Conservation (phyloP, 1,284 basidiomycete genomes). For the Malassezia arunalokei region DNA sequence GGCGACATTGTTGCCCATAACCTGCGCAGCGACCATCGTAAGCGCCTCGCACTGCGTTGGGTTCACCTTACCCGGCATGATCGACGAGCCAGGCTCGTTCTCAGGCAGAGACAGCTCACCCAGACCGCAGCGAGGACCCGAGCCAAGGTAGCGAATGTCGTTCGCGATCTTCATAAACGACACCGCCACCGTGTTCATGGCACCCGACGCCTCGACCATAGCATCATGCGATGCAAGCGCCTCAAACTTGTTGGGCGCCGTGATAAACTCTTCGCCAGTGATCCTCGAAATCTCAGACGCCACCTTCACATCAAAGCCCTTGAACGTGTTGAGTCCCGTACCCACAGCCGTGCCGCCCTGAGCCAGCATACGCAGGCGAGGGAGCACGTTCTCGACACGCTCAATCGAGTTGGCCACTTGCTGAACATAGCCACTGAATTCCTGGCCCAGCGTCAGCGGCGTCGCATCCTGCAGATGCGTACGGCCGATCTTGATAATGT, state of each 20-base stretch:
- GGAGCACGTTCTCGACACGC: slow-evolving; percentile 68
- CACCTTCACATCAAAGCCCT: slow-evolving; percentile 89
- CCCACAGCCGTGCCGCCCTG: slow-evolving; percentile 98
- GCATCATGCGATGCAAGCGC: slow-evolving; percentile 94
- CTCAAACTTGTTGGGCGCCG: slow-evolving; percentile 99
- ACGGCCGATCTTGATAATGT: slow-evolving; percentile 90
- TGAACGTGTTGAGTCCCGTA: slow-evolving; percentile 86
- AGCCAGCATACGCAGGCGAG: slow-evolving; percentile 76
- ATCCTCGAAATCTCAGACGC: slow-evolving; percentile 83
- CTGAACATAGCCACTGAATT: slow-evolving; percentile 95
- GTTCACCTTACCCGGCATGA: slow-evolving; percentile 99
- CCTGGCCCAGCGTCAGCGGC: slow-evolving; percentile 91
- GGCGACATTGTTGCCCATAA: slow-evolving; percentile 92
- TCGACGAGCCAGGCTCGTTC: slow-evolving; percentile 97
- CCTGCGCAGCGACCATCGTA: slow-evolving; percentile 97
- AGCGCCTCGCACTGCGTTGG: slow-evolving; percentile 94
- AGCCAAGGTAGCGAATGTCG: slow-evolving; percentile 94
- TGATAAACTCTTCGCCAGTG: slow-evolving; percentile 80
- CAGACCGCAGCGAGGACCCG: slow-evolving; percentile 91
- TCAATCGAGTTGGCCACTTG: slow-evolving; percentile 84
- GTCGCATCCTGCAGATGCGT: slow-evolving; percentile 96
- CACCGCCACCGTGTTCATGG: slow-evolving; percentile 83
- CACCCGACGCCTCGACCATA: slow-evolving; percentile 89
- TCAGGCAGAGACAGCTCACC: slow-evolving; percentile 90
- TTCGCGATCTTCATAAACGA: slow-evolving; percentile 99